These are phyloP conservation scores for Ceratobasidium theobromae DNA, from an alignment of 1,284 basidiomycete genomes.

Conservation along the genomic window DNA sequence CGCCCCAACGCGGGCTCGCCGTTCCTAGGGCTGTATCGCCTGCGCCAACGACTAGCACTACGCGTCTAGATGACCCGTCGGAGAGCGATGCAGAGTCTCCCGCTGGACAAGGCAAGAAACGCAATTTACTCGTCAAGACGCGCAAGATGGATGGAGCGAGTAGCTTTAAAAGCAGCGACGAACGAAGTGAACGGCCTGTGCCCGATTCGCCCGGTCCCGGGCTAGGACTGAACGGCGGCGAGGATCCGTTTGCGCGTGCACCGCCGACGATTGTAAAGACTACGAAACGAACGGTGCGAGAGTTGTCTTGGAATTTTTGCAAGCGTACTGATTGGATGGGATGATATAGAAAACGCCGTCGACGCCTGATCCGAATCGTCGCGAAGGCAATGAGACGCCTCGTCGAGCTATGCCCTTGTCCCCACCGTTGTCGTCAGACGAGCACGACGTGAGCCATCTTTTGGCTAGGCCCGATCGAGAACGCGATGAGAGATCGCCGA, in stretches of 20 bases:
- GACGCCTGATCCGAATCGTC: constrained; percentile 15
- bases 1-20: not conserved
- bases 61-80: not conserved
- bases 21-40: not conserved
- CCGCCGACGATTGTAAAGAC: constrained; percentile 28
- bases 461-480: not conserved
- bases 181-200: not conserved
- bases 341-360: constrained; percentile 2
- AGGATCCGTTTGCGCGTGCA: constrained; percentile 31
- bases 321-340: not conserved
- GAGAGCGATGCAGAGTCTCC: constrained; percentile 23
- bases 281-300: constrained; percentile 4
- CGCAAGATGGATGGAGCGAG: constrained; percentile 18
- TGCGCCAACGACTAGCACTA: not conserved
- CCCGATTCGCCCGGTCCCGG: not conserved
- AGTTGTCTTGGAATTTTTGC: not conserved
- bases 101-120: constrained; percentile 23
- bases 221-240: not conserved
- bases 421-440: constrained; percentile 19
- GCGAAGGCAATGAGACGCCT: constrained; percentile 6
- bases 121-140: constrained; percentile 29
- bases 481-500: not conserved
- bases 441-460: not conserved
- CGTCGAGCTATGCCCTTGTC: constrained; percentile 20
- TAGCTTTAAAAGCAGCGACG: constrained; percentile 23